Percentiles rank a stretch among this genome's conserved stretches.
Conservation (phyloP, 345 rosid species). For the Bruguiera sexangula region DNA sequence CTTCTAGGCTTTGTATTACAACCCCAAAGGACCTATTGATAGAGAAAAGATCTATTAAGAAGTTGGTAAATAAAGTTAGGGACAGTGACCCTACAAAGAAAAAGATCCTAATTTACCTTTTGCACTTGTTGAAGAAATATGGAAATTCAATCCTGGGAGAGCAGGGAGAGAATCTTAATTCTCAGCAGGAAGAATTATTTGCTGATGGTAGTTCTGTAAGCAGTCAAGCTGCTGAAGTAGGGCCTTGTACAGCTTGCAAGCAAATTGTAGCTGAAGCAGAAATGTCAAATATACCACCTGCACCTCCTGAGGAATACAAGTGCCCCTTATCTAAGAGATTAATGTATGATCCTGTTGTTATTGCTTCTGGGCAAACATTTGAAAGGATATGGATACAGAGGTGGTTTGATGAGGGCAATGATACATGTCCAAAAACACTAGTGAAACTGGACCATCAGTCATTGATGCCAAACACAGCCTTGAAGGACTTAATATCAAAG, state of each 20-base stretch:
- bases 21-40: constrained; percentile 45
- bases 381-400: constrained; percentile 80
- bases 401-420: constrained; percentile 79
- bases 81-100: constrained; percentile 37
- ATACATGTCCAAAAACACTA: constrained; percentile 62
- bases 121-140: constrained; percentile 54
- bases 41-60: constrained; percentile 65
- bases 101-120: constrained; percentile 48
- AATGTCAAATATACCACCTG: constrained; percentile 14
- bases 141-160: constrained; percentile 37
- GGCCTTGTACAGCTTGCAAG: constrained; percentile 16
- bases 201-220: not conserved
- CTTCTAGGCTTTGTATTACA: constrained; percentile 50
- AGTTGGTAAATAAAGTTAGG: constrained; percentile 35
- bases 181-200: constrained; percentile 27
- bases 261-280: constrained; percentile 24
- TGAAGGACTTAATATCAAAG: constrained; percentile 63
- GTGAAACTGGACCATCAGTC: constrained; percentile 37
- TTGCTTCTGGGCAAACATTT: constrained; percentile 79
- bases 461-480: constrained; percentile 44
- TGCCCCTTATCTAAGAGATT: constrained; percentile 67
- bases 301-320: constrained; percentile 53
- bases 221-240: constrained; percentile 19
- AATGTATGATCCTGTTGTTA: constrained; percentile 89
- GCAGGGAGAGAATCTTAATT: constrained; percentile 32